These are phyloP conservation scores for Amborella trichopoda DNA, from an alignment of 164 flowering plant genomes.

Conservation along the genomic window DNA sequence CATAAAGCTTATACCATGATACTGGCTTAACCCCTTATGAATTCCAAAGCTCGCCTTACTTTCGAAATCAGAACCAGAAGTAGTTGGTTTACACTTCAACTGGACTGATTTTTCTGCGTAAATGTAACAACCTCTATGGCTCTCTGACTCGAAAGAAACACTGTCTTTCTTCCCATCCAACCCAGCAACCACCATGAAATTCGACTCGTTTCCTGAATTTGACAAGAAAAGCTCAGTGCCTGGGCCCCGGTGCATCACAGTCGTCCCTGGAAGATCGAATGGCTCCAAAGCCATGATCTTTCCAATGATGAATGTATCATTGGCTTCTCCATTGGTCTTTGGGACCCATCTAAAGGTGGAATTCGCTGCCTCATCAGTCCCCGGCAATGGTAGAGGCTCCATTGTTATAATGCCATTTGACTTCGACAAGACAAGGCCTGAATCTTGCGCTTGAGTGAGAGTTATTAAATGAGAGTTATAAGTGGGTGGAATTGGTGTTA, in stretches of 20 bases:
- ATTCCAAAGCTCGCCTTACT: conserved; percentile 46
- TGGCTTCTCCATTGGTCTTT: conserved; percentile 4
- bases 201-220: no score
- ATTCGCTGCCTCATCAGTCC: conserved; percentile 38
- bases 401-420: conserved; percentile 30
- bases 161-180: conserved; percentile 31
- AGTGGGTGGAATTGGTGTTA: conserved; percentile 49
- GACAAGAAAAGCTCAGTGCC: no score
- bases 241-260: conserved; percentile 11
- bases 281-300: conserved; percentile 24
- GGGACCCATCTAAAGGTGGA: conserved; percentile 71
- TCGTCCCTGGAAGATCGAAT: conserved; percentile 17
- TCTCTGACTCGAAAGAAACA: conserved; percentile 35
- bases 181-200: conserved; percentile 45
- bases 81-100: conserved; percentile 28
- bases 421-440: conserved; percentile 27
- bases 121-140: conserved; percentile 26
- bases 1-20: conserved; percentile 78
- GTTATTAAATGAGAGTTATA: conserved; percentile 46
- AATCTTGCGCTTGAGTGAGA: conserved; percentile 30
- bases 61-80: conserved; percentile 13
- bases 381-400: conserved; percentile 35
- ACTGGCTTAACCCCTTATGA: conserved; percentile 33
- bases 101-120: conserved; percentile 17
- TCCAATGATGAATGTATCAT: conserved; percentile 9